Conservation (phyloP, 2,329 filamentous ascomycete genomes). For the Conoideocrella luteorostrata region DNA sequence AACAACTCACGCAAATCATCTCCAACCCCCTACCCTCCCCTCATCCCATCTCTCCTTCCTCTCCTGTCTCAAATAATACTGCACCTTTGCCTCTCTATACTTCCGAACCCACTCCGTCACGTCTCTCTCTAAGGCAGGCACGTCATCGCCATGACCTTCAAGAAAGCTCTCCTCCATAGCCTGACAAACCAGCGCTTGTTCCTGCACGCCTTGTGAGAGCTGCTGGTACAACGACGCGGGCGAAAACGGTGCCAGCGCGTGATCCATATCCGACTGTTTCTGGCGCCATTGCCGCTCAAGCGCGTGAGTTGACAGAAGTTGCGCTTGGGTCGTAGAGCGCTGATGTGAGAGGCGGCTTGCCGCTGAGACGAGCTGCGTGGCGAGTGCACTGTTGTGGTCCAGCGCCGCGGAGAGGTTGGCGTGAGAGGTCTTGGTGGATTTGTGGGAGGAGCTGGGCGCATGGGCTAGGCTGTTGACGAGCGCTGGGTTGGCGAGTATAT, state of each 20-base stretch:
- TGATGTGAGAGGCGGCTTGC: conserved; percentile 52
- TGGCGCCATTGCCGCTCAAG: conserved; percentile 88
- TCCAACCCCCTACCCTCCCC: conserved; percentile 89
- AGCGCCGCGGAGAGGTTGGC: conserved; percentile 59
- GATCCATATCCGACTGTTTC: conserved; percentile 85
- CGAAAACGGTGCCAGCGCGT: conserved; percentile 75
- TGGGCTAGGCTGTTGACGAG: conserved; percentile 72
- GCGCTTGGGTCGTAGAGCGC: conserved; percentile 68
- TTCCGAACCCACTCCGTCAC: conserved; percentile 76
- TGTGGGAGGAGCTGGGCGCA: conserved; percentile 60
- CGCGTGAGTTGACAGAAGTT: conserved; percentile 74
- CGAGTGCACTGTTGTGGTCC: conserved; percentile 64
- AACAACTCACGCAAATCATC: conserved; percentile 41
- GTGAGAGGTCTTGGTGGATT: conserved; percentile 61
- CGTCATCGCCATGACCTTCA: conserved; percentile 42
- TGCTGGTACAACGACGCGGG: conserved; percentile 82
- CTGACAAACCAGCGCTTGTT: conserved; percentile 74
- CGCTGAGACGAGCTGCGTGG: conserved; percentile 53
- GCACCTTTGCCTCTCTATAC: conserved; percentile 72
- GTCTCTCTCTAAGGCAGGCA: conserved; percentile 67
- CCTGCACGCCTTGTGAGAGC: conserved; percentile 66
- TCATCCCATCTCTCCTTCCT: conserved; percentile 94
- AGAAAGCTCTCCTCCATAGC: conserved; percentile 92
- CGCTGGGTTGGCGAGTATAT: conserved; percentile 55
- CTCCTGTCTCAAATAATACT: conserved; percentile 75